Base-by-base conservation (phyloP, 2,329 filamentous ascomycete genomes). In the Aspergillus piperis region DNA sequence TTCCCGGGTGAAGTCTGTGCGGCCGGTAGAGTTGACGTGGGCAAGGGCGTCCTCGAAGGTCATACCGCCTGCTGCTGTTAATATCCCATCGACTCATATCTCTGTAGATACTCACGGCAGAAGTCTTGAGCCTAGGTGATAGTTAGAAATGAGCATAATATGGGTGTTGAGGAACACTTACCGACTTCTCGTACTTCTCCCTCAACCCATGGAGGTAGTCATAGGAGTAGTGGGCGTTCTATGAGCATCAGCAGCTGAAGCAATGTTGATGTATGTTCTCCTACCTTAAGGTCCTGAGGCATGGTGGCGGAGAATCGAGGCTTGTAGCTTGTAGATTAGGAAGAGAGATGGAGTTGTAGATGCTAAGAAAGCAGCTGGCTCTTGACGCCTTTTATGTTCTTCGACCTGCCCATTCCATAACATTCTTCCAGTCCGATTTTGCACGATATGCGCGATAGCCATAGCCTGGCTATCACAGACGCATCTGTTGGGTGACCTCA, bases 241-340 rank as follows among this genome's bases (percentile, higher is more conserved):
- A 3, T 38, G 2, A 30, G 3, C 10, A 8, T 21, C 10, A 11
- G 21, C 13, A 17, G 5, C 11, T 19, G 30, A 19, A 44, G 30
- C 8, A 4, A 10, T 10, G 23, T 15, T 10, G 2, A 42, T 30
- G n/a, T 3, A 3, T 36, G 8, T 17, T 21, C 5, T 32, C 23
- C 8, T 19, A 55, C 53, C 53, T 55, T 55, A 10, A 41, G 10
- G n/a, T 55, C 25, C 53, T 55, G 53, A 44, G 27, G 39, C 53
- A 55, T 55, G 41, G 5, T 44, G 41, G 11, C 11, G 19, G 3
- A 2, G 7, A 13, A 13, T 21, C 23, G 39, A 44, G 39, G 21
- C 32, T 36, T 55, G 41, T 19, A 17, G 41, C 10, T 55, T 11
- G 13, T 21, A 39, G 23, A 25, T 21, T 44, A n/a, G 38, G 23